Percentiles rank a stretch among this genome's conserved stretches.
These are phyloP conservation scores for Amauroascus niger DNA, from an alignment of 2,329 filamentous ascomycete species.

Conservation along the genomic window DNA sequence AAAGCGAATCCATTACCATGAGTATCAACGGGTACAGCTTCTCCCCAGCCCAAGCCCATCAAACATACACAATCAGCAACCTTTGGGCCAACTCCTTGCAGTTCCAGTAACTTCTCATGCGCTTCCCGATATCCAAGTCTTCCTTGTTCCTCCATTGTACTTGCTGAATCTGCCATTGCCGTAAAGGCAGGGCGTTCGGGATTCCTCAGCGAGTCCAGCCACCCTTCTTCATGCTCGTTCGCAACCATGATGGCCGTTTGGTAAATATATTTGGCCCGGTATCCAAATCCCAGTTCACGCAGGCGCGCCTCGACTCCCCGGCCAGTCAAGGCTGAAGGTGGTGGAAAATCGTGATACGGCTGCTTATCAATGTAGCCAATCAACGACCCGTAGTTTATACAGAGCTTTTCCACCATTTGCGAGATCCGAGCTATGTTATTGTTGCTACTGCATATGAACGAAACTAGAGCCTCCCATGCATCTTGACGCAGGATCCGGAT, in stretches of 20 bases:
- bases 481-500: conserved; percentile 90
- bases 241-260: conserved; percentile 71
- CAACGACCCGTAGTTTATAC: conserved; percentile 68
- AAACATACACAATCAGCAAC: conserved; percentile 94
- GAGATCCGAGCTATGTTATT: conserved; percentile 95
- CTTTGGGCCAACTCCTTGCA: conserved; percentile 90
- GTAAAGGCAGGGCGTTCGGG: conserved; percentile 58
- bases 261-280: conserved; percentile 84
- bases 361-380: conserved; percentile 61
- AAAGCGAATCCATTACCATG: conserved; percentile 45
- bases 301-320: conserved; percentile 70
- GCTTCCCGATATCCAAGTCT: conserved; percentile 64
- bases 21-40: conserved; percentile 91
- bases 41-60: conserved; percentile 93
- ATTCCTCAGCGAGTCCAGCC: conserved; percentile 71
- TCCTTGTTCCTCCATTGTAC: conserved; percentile 42
- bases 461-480: conserved; percentile 86
- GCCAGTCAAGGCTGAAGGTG: conserved; percentile 61
- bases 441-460: conserved; percentile 98
- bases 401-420: conserved; percentile 92
- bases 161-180: conserved; percentile 35
- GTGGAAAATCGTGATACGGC: conserved; percentile 78
- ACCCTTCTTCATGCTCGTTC: conserved; percentile 55
- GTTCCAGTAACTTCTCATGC: conserved; percentile 64
- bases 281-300: conserved; percentile 80